A percentile compares a stretch with the other conserved stretches of the same genome.
These are phyloP conservation scores for Nannochloris sp. DNA, from an alignment of 139 green algal genomes.

Conservation along the genomic window DNA sequence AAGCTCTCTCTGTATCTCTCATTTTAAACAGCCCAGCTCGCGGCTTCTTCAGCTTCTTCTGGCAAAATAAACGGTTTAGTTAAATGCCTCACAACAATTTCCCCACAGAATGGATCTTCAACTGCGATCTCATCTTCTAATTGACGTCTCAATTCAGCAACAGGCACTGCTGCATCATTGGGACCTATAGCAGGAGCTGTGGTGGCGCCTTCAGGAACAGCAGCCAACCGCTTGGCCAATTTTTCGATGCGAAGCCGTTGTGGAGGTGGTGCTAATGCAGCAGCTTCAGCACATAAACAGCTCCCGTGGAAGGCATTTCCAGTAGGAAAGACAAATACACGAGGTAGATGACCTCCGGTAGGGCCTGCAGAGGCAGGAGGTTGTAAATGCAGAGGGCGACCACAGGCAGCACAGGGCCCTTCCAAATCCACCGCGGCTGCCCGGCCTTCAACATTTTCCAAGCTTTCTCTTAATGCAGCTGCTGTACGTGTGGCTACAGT, in stretches of 20 bases:
- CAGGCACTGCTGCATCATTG: not conserved
- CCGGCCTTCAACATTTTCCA: not conserved
- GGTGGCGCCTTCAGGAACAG: not conserved
- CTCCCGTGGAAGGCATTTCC: conserved; percentile 55
- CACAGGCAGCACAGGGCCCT: conserved; percentile 54
- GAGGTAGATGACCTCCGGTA: conserved; percentile 47
- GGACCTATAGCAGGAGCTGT: not conserved
- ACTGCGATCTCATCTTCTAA: conserved; percentile 43
- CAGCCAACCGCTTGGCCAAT: conserved; percentile 11
- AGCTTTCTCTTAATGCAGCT: not conserved
- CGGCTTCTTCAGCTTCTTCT: not conserved
- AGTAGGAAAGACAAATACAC: conserved; percentile 73
- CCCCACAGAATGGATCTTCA: conserved; percentile 66
- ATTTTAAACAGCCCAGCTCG: conserved; percentile 26
- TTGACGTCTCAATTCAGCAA: conserved; percentile 24
- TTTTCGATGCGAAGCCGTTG: conserved; percentile 8
- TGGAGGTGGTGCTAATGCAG: conserved; percentile 5
- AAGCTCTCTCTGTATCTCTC: too few relatives aligned
- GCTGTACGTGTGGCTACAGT: conserved; percentile 66
- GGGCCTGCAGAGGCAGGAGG: conserved; percentile 29
- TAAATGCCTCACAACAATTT: conserved; percentile 35
- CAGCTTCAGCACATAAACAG: conserved; percentile 51
- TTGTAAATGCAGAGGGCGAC: conserved; percentile 27
- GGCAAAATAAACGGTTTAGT: conserved; percentile 24
- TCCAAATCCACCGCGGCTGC: conserved; percentile 40